Evolutionary conservation across 305 asterid species (phyloP).

Genomic region (Plantago lanceolata): DNA sequence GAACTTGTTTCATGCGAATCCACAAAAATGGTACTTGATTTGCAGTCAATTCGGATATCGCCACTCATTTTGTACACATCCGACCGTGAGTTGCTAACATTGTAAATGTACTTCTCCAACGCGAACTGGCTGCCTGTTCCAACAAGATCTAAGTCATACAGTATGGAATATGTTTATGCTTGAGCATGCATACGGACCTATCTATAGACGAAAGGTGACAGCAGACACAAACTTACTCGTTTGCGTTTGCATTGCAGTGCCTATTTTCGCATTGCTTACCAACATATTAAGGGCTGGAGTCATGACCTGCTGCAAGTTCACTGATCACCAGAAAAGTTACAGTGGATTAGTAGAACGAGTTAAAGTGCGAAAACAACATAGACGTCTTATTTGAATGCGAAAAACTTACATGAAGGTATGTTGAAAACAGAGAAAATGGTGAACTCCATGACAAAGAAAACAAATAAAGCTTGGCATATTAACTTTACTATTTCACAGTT

Average conservation of each 20-base stretch:
- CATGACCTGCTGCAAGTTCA: conserved; percentile 19
- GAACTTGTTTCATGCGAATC: conserved; percentile 19
- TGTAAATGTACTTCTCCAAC: conserved; percentile 5
- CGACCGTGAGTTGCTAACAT: conserved; percentile 30
- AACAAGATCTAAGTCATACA: background rate
- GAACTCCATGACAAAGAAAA: conserved; percentile 9
- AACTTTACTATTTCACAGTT: conserved; percentile 11
- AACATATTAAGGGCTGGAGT: too few relatives aligned
- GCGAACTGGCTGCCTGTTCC: too few relatives aligned
- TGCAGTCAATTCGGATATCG: conserved; percentile 45
- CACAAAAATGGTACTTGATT: conserved; percentile 41
- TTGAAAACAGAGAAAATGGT: conserved; percentile 12
- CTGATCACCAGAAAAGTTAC: background rate
- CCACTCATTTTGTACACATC: conserved; percentile 48
- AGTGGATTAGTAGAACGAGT: too few relatives aligned
- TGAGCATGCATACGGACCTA: too few relatives aligned
- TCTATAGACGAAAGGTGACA: background rate
- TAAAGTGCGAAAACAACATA: too few relatives aligned
- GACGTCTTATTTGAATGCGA: background rate
- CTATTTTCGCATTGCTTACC: conserved; percentile 14
- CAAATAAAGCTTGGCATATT: background rate
- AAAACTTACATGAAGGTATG: conserved; percentile 5
- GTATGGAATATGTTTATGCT: background rate
- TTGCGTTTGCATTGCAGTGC: conserved; percentile 8
- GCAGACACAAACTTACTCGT: conserved; percentile 29